phyloP scores from a whole-genome alignment of 768 basidiomycete genomes.

The Albatrellus ellisii region DNA sequence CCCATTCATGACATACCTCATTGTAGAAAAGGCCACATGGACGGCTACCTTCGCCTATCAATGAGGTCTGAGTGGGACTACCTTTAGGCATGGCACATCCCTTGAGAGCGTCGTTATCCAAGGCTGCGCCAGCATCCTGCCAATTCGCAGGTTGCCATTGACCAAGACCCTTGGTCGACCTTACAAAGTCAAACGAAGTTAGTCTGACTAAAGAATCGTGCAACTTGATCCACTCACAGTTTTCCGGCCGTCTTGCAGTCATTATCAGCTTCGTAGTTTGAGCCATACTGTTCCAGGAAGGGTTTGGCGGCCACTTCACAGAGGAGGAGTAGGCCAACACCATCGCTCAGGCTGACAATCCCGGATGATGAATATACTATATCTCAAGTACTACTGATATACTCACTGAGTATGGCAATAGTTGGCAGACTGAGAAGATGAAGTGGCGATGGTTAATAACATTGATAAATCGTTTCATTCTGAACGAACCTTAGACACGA shows the following conservation, averaged over 20 bases:
- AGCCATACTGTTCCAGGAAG: constrained; percentile 31
- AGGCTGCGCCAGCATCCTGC: constrained; percentile 43
- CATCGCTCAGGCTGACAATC: constrained; percentile 31
- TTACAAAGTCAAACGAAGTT: constrained; percentile 12
- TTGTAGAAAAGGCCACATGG: constrained; percentile 33
- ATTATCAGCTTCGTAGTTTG: constrained; percentile 37
- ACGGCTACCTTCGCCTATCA: too few relatives aligned
- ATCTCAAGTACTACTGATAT: background rate
- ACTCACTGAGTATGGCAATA: constrained; percentile 40
- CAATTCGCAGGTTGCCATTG: constrained; percentile 36
- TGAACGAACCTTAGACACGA: constrained; percentile 46
- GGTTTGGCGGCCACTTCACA: constrained; percentile 50
- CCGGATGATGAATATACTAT: constrained; percentile 2
- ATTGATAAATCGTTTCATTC: background rate
- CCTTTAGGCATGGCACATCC: constrained; percentile 54
- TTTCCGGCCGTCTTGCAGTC: constrained; percentile 26
- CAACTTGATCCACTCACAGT: constrained; percentile 1
- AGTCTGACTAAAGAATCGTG: background rate
- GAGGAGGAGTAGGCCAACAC: constrained; percentile 41
- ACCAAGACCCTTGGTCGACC: constrained; percentile 44
- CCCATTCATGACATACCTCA: constrained; percentile 39
- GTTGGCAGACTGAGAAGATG: constrained; percentile 34
- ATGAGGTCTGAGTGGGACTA: constrained; percentile 9
- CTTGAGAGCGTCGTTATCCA: constrained; percentile 33
- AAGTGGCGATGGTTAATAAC: background rate